Conservation (phyloP, 768 basidiomycete genomes). For the Filobasidium floriforme region DNA sequence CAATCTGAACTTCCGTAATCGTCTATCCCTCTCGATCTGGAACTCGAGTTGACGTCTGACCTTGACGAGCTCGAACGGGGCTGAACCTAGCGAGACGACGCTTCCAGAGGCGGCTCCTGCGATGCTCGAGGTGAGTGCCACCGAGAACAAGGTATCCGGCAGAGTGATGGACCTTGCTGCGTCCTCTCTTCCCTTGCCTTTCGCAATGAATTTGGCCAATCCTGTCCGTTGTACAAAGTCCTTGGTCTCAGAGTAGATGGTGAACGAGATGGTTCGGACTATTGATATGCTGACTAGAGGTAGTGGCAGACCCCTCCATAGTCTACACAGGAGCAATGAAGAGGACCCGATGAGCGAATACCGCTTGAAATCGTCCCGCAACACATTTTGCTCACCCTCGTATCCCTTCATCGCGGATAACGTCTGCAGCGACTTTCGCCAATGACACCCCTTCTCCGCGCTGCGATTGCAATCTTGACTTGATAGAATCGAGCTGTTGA, state of each 20-base stretch:
- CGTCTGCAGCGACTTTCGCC: constrained; percentile 46
- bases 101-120: constrained; percentile 84
- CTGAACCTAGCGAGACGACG: constrained; percentile 77
- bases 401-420: constrained; percentile 45
- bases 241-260: constrained; percentile 43
- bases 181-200: background rate
- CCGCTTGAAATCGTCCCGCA: background rate
- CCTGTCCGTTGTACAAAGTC: constrained; percentile 31
- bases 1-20: constrained; percentile 4
- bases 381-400: constrained; percentile 59
- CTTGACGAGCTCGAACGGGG: constrained; percentile 94
- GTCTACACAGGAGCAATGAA: constrained; percentile 19
- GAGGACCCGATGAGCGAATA: too few relatives aligned
- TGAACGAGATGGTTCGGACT: constrained; percentile 59
- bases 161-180: background rate
- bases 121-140: constrained; percentile 67
- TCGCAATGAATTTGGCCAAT: background rate
- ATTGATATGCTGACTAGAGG: constrained; percentile 92
- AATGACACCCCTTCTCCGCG: constrained; percentile 67
- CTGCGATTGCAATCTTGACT: constrained; percentile 82
- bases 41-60: constrained; percentile 88
- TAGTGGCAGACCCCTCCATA: constrained; percentile 51
- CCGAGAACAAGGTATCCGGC: constrained; percentile 33
- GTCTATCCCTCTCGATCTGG: constrained; percentile 67
- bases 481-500: constrained; percentile 77